Percentiles rank a stretch among this genome's conserved stretches.
phyloP scores from a whole-genome alignment of 1,284 basidiomycete species.

The Ganoderma lingzhi region DNA sequence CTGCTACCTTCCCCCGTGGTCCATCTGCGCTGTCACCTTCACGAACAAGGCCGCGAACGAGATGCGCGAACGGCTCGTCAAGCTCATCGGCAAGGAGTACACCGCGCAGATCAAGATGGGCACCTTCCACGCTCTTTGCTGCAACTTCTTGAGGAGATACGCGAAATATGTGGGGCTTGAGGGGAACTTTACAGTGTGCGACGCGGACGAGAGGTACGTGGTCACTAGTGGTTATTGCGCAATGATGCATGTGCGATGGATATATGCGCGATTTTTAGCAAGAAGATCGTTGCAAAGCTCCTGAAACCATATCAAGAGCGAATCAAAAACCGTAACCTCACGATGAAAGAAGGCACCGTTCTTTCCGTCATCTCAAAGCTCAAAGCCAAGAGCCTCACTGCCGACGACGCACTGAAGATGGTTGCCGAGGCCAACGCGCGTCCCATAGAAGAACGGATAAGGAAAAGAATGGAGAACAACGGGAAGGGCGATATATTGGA shows the following conservation, averaged over 20 bases:
- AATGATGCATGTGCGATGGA: background rate
- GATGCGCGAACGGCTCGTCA: slow-evolving; percentile 80
- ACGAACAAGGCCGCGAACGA: slow-evolving; percentile 93
- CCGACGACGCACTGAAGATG: slow-evolving; percentile 52
- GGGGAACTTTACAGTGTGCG: slow-evolving; percentile 86
- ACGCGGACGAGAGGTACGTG: slow-evolving; percentile 82
- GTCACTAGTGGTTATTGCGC: background rate
- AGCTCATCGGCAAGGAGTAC: slow-evolving; percentile 72
- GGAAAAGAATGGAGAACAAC: background rate
- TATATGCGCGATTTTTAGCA: slow-evolving; percentile 51
- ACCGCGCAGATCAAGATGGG: slow-evolving; percentile 76
- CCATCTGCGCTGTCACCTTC: slow-evolving; percentile 85
- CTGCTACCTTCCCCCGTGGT: slow-evolving; percentile 61
- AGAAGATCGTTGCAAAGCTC: slow-evolving; percentile 74
- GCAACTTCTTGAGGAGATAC: slow-evolving; percentile 74
- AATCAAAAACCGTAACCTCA: slow-evolving; percentile 56
- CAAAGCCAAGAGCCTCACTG: slow-evolving; percentile 76
- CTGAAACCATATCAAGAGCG: slow-evolving; percentile 64
- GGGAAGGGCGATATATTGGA: slow-evolving; percentile 24
- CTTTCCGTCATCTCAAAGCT: slow-evolving; percentile 80
- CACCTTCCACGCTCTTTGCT: slow-evolving; percentile 88
- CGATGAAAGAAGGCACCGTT: slow-evolving; percentile 67
- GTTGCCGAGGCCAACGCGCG: slow-evolving; percentile 22
- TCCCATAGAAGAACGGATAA: slow-evolving; percentile 5
- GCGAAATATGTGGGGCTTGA: slow-evolving; percentile 67